Evolutionary conservation across 2,329 filamentous ascomycete species (phyloP).

Genomic region (Cladophialophora bantiana): DNA sequence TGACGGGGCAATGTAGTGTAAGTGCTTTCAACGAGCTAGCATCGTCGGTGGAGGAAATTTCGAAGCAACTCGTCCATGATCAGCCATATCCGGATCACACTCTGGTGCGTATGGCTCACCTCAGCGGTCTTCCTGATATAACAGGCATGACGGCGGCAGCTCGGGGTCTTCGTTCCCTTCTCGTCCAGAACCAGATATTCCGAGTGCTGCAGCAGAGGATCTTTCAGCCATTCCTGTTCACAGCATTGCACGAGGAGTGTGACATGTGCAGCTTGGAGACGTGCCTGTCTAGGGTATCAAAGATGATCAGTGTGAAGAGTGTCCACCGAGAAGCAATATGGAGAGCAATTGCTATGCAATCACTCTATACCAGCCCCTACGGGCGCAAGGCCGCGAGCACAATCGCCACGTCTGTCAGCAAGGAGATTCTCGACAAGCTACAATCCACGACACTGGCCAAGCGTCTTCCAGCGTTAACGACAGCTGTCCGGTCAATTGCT

Average conservation of each 20-base stretch:
- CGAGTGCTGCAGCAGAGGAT: slow-evolving; percentile 63
- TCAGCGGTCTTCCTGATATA: slow-evolving; percentile 41
- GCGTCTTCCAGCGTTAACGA: slow-evolving; percentile 59
- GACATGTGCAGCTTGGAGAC: slow-evolving; percentile 60
- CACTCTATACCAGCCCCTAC: slow-evolving; percentile 63
- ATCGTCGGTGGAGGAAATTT: slow-evolving; percentile 59
- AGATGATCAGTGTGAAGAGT: slow-evolving; percentile 63
- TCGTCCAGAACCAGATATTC: slow-evolving; percentile 63
- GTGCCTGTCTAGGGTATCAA: slow-evolving; percentile 62
- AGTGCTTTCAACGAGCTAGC: slow-evolving; percentile 61
- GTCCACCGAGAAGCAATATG: slow-evolving; percentile 64
- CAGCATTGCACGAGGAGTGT: slow-evolving; percentile 57
- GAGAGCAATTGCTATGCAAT: slow-evolving; percentile 65
- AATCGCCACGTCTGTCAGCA: slow-evolving; percentile 62
- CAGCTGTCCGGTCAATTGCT: slow-evolving; percentile 61
- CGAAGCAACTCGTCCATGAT: slow-evolving; percentile 60
- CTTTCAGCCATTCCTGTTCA: slow-evolving; percentile 66
- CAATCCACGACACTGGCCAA: slow-evolving; percentile 61
- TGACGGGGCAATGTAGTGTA: slow-evolving; percentile 48
- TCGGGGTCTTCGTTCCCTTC: slow-evolving; percentile 60
- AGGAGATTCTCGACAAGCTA: slow-evolving; percentile 63
- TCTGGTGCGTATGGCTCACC: not conserved
- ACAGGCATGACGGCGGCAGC: slow-evolving; percentile 60
- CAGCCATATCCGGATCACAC: slow-evolving; percentile 40
- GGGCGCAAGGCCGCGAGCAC: slow-evolving; percentile 64